Evolutionary conservation across 2,329 filamentous ascomycete genomes (phyloP), one percentile per base, ranked within the genome.

Genomic region (Penicillium vulpinum): DNA sequence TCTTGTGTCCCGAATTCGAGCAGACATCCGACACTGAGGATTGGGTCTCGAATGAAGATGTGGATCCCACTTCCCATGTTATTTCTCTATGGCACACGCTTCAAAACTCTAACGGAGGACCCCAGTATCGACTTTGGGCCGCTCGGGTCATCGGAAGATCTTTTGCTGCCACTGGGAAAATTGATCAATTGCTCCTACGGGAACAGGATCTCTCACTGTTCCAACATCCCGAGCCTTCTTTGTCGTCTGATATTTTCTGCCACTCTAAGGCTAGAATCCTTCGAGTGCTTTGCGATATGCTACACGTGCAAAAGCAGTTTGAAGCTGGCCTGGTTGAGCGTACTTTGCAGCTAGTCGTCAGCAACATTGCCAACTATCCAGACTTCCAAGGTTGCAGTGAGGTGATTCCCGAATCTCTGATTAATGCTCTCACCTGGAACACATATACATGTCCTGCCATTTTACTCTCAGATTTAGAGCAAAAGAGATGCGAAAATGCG

Each of bases 141-240:
- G 92, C 90, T 3, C 84, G 88, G 60, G 88, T 92, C 2, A 80
- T 97, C 43, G 94, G 95, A 8, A 85, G 91, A 69, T 88, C 91
- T 0, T 97, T 92, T 74, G 87, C 88, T 38, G 84, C 89, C 16
- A 90, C 86, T 28, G 92, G 92, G 2, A 80, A 85, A 53, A 62
- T 86, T 79, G 65, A 75, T 73, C 61, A 80, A 73, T 65, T 74
- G 76, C 52, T 81, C 75, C 46, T 79, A 69, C 63, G 81, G 56
- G 75, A 80, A 51, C 75, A 77, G 43, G 69, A 72, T 24, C 58
- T 65, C 21, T 56, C 51, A 2, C 47, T 74, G 1, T 71, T 73
- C 29, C 46, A 66, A 22, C 21, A 31, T 16, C 50, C 53, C 5
- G 43, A 51, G 7, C 47, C 40, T 10, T 56, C 38, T 36, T 61